Base-by-base conservation (phyloP, 2,329 filamentous ascomycete species). In the Metarhizium sp. region DNA sequence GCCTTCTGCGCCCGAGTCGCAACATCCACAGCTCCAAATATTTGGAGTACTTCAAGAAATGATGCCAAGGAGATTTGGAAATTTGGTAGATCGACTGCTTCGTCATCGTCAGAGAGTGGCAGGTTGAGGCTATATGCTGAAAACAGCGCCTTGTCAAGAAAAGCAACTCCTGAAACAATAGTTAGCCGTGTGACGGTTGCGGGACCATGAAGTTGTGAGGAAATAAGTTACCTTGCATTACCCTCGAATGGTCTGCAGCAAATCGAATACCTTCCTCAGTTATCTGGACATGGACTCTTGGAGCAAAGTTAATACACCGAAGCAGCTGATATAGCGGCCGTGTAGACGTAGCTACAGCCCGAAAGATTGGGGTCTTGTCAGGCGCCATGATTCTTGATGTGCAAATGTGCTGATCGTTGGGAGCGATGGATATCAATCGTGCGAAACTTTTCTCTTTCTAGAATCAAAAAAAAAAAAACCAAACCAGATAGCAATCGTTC, bases 1-100 rank as follows among this genome's bases (percentile, higher is more conserved):
- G 78, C 73, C 63, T 79, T 84, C 52, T 79, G 75, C 51, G 79
- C 74, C 59, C 80, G 79, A 45, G 75, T 76, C 6, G 81, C 75
- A 14, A 84, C 78, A 60, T 89, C 87, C 49, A 92, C 82, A n/a
- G 92, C 84, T 51, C 90, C 90, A 65, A 99, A 95, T 51, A 99
- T 97, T 66, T 96, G 92, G 7, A 99, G 79, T 0, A 92, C 95
- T 73, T 97, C 94, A 53, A 99, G 82, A 3, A 99, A 80, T 18
- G 92, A 89, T 4, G 86, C 79, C 8, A 99, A 81, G 2, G 91
- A 94, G 60, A 97, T 86, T 67, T 95, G 87, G 67, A 99, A 99
- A 52, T 80, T 82, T 7, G 89, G 85, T 34, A 82, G 78, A 4
- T 75, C 69, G 1, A 67, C 56, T 0, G 69, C 65, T 18, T 71